Evolutionary conservation across 306 rosid species (phyloP), one percentile per base, ranked within the genome.

Genomic region (Sechiopsis laciniata): DNA sequence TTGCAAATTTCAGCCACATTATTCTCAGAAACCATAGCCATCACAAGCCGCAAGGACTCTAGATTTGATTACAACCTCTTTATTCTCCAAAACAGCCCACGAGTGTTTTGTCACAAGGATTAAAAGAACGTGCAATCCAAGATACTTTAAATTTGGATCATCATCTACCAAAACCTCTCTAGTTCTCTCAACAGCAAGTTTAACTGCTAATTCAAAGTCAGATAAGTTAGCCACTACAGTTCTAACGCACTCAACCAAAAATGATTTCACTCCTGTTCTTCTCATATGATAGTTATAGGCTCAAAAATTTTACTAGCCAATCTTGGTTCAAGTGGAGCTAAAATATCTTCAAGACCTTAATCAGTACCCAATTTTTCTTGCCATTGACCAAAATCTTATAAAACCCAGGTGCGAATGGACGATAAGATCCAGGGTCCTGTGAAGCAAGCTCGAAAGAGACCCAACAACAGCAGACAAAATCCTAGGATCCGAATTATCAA

Each of bases 61-160:
- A 85, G 90, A 85, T 73, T 85, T 89, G 21, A 94, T 79, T 84
- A 94, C 96, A 37, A 84, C 79, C 65, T 90, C 97, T 82, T 94
- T 89, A 42, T 89, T 94, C 85, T 89, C 97, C 87, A 87, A 57
- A 32, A 90, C 95, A 0, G 87, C 92, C 98, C 98, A 90, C 75
- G 76, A 71, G 71, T 90, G 96, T 65, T 78, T 78, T 7, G 80
- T 65, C 0, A 83, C 88, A 55, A 86, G 80, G 63, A 83, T 85
- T 0, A 85, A 87, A 63, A 89, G 95, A 0, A 87, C 97, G 0
- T 87, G 91, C 80, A 94, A 71, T 9, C 90, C 98, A 70, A 94
- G 95, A 86, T 87, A 94, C 85, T 85, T 91, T 4, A 90, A 86
- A 88, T 94, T 94, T 2, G 91, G 95, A 79, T 92, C 97, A 78